phyloP scores from a whole-genome alignment of 2,329 filamentous ascomycete genomes.

The Dothidotthia symphoricarpi region DNA sequence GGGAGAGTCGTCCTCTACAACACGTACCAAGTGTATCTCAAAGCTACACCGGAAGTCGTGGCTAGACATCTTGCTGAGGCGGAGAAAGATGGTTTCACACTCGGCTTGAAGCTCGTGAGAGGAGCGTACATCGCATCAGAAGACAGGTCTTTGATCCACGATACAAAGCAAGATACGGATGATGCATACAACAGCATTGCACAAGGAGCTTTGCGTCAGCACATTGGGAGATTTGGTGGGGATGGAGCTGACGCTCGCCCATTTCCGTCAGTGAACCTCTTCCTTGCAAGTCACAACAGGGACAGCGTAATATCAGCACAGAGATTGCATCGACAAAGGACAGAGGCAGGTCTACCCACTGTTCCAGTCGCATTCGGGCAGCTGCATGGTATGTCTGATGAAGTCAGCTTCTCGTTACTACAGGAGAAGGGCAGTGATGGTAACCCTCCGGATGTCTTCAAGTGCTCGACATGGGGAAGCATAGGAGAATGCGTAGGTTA shows the following conservation, averaged over 20 bases:
- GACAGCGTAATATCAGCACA: slow-evolving; percentile 62
- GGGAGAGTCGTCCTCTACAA: slow-evolving; percentile 63
- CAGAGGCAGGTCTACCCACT: slow-evolving; percentile 42
- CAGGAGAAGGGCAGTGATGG: slow-evolving; percentile 20
- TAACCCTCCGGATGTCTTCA: slow-evolving; percentile 52
- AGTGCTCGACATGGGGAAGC: slow-evolving; percentile 58
- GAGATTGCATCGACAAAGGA: slow-evolving; percentile 45
- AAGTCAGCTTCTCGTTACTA: slow-evolving; percentile 62
- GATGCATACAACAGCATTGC: slow-evolving; percentile 66
- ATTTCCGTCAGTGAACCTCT: slow-evolving; percentile 54
- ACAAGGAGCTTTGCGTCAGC: slow-evolving; percentile 49
- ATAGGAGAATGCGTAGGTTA: slow-evolving; percentile 78
- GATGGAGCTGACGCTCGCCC: slow-evolving; percentile 12
- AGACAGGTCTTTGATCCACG: slow-evolving; percentile 51
- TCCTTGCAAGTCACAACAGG: slow-evolving; percentile 81
- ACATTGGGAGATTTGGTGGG: slow-evolving; percentile 24
- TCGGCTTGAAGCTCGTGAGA: slow-evolving; percentile 58
- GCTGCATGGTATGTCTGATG: slow-evolving; percentile 93
- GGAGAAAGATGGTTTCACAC: slow-evolving; percentile 49
- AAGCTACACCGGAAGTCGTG: slow-evolving; percentile 46
- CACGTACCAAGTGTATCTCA: slow-evolving; percentile 60
- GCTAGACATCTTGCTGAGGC: slow-evolving; percentile 49
- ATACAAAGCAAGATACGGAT: slow-evolving; percentile 57
- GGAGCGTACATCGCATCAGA: slow-evolving; percentile 58
- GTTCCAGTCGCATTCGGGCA: slow-evolving; percentile 67